A percentile compares a stretch with the other conserved stretches of the same genome.
Evolutionary conservation across 306 rosid genomes (phyloP).

Genomic region (Cucumis melo): DNA sequence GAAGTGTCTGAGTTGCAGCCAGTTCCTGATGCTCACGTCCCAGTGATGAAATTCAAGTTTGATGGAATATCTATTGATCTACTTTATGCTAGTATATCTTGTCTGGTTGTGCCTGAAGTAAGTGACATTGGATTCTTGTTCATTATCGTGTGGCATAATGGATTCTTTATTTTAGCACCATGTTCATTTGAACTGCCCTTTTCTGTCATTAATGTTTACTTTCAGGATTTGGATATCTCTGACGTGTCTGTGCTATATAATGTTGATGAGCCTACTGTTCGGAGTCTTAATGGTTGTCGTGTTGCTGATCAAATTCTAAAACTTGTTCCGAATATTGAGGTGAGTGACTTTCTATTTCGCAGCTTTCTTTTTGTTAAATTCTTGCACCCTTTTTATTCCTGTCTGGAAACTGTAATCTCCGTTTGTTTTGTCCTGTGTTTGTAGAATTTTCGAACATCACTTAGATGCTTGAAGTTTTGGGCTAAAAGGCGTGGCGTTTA

Average conservation of each 20-base stretch:
- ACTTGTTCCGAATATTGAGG: constrained; percentile 89
- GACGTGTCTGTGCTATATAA: constrained; percentile 51
- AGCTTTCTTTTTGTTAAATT: constrained; percentile 10
- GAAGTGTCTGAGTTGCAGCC: constrained; percentile 93
- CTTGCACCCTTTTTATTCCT: constrained; percentile 15
- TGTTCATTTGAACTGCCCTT: not conserved
- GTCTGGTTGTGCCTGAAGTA: constrained; percentile 87
- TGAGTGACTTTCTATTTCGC: constrained; percentile 19
- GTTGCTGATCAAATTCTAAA: constrained; percentile 99
- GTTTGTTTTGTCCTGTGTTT: constrained; percentile 4
- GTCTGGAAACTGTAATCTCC: not conserved
- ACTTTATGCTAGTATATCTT: constrained; percentile 85
- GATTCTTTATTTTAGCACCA: not conserved
- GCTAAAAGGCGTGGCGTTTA: constrained; percentile 96
- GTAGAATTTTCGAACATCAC: constrained; percentile 75
- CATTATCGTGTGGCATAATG: not conserved
- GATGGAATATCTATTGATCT: constrained; percentile 88
- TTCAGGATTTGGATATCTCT: constrained; percentile 87
- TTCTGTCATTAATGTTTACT: constrained; percentile 1
- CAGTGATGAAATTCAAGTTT: constrained; percentile 96
- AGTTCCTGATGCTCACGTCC: constrained; percentile 92
- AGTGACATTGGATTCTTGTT: constrained; percentile 15
- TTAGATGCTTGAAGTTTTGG: constrained; percentile 92
- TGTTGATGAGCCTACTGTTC: constrained; percentile 82
- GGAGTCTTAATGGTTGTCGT: constrained; percentile 94